Conservation (phyloP, 1,284 basidiomycete genomes). For the Pisolithus thermaeus region DNA sequence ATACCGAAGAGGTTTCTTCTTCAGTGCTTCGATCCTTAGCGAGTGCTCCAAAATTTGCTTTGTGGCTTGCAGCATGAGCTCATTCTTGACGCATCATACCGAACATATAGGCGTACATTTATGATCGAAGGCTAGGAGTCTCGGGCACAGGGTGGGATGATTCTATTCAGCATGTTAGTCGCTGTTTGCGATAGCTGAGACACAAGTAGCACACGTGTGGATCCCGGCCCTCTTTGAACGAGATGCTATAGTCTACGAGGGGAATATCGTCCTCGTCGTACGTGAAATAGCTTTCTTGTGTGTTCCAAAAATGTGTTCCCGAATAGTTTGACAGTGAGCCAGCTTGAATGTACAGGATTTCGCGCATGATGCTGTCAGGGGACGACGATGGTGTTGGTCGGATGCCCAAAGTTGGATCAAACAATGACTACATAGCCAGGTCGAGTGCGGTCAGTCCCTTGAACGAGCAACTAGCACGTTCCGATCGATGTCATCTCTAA, state of each 20-base stretch:
- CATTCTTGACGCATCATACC: constrained; percentile 1
- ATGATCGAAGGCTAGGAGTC: constrained; percentile 58
- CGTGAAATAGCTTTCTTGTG: constrained; percentile 64
- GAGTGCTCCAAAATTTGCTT: constrained; percentile 64
- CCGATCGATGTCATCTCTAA: no score
- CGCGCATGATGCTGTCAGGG: constrained; percentile 46
- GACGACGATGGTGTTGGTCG: neutral
- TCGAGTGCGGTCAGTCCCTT: no score
- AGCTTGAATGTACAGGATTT: constrained; percentile 73
- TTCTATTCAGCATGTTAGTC: constrained; percentile 34
- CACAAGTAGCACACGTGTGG: constrained; percentile 33
- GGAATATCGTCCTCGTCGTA: constrained; percentile 43
- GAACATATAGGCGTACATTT: constrained; percentile 42
- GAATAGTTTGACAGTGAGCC: constrained; percentile 60
- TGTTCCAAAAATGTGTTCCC: constrained; percentile 78
- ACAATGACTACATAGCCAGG: no score
- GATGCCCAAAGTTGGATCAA: no score
- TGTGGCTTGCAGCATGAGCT: constrained; percentile 9
- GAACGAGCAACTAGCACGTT: no score
- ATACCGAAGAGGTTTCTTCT: constrained; percentile 27
- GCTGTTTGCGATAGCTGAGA: neutral
- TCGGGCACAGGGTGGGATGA: constrained; percentile 52
- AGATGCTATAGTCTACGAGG: constrained; percentile 47
- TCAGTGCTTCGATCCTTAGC: constrained; percentile 27
- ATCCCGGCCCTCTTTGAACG: constrained; percentile 57